Evolutionary conservation across 306 rosid genomes (phyloP).

Genomic region (Medicago lupulina): DNA sequence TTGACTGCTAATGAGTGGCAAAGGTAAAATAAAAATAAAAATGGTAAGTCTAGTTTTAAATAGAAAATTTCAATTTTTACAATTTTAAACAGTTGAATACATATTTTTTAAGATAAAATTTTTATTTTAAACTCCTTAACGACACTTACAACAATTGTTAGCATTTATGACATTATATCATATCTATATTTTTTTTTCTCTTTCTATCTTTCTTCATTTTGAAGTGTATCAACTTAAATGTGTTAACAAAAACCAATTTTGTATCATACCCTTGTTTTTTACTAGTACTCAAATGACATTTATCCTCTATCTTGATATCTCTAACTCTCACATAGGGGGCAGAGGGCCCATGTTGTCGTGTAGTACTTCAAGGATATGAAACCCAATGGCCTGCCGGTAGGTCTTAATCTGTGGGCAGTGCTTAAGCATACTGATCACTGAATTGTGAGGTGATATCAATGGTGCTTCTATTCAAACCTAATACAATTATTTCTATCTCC

Average conservation of each 20-base stretch:
- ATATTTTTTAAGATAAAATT: too few species aligned
- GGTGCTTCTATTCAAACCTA: slow-evolving; percentile 54
- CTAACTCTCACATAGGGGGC: not conserved
- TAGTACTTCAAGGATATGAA: not conserved
- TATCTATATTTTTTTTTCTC: too few species aligned
- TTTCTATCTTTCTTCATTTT: too few species aligned
- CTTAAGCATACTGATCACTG: slow-evolving; percentile 3
- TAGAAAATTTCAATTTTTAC: too few species aligned
- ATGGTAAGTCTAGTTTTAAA: too few species aligned
- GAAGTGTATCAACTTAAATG: too few species aligned
- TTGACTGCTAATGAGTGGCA: too few species aligned
- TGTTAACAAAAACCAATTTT: not conserved
- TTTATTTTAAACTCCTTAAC: too few species aligned
- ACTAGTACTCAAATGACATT: not conserved
- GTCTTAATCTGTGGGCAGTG: slow-evolving; percentile 12
- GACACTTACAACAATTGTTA: too few species aligned
- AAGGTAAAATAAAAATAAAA: too few species aligned
- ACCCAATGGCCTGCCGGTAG: slow-evolving; percentile 9
- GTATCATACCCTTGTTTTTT: not conserved
- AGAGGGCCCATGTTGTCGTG: not conserved
- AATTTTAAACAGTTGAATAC: too few species aligned
- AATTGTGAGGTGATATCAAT: slow-evolving; percentile 7
- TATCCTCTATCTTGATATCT: not conserved
- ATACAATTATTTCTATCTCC: slow-evolving; percentile 30
- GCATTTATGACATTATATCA: too few species aligned